These are phyloP conservation scores for Comarum palustre DNA, from an alignment of 306 rosid genomes.

Conservation along the genomic window DNA sequence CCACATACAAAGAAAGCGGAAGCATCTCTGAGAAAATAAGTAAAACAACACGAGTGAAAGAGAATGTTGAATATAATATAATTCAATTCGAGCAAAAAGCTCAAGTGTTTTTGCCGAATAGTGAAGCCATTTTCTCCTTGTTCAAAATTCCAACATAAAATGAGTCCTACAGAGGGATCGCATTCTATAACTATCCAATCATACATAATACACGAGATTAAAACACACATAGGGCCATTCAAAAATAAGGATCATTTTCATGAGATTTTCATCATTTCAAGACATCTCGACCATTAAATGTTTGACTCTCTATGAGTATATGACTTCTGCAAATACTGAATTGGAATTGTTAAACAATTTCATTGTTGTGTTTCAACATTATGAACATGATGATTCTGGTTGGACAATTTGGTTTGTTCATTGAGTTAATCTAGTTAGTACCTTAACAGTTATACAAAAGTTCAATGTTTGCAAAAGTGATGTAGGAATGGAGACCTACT, in stretches of 20 bases:
- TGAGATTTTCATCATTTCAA: neutral
- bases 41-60: neutral
- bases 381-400: neutral
- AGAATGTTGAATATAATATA: neutral
- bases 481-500: neutral
- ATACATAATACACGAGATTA: neutral
- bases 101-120: neutral
- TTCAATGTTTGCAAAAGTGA: neutral
- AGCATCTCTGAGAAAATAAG: neutral
- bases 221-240: neutral
- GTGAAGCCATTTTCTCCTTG: neutral
- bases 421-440: neutral
- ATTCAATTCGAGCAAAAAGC: neutral
- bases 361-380: neutral
- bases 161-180: neutral
- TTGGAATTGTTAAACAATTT: neutral
- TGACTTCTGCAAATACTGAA: neutral
- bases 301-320: neutral
- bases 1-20: neutral
- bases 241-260: too few relatives aligned
- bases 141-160: conserved; percentile 7
- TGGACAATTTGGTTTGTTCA: neutral
- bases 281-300: neutral
- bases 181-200: neutral
- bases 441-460: neutral